Base-by-base conservation (phyloP, 2,329 filamentous ascomycete species). In the Hysterium pulicare region DNA sequence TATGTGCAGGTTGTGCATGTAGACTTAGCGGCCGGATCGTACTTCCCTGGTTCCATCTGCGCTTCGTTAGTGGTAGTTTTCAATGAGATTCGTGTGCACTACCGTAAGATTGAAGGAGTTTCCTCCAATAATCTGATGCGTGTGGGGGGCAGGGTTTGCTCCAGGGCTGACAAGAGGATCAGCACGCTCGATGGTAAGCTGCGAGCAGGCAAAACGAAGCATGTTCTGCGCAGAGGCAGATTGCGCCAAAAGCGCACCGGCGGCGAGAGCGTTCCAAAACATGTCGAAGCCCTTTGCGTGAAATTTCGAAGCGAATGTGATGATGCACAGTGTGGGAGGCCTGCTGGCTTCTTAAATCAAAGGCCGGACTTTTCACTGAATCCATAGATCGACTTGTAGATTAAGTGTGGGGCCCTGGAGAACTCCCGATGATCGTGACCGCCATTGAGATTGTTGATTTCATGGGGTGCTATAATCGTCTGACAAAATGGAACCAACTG, bases 111-210 rank as follows among this genome's bases (percentile, higher is more conserved):
- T 61, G 52, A 62, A 60, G 5, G 57, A 60, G 44, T 62, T 63
- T 32, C 61, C 62, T 41, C 62, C 62, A 45, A 62, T 57, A 30
- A 65, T 61, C 24, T 47, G 52, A 46, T 65, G 62, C 19, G 47
- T 53, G 48, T 66, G 62, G 19, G 45, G 53, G 5, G 60, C 58
- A 22, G 58, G 59, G 21, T 37, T 49, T 9, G 48, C 38, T 23
- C 55, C 60, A 2, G 50, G 49, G 41, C 61, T 55, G 34, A 65
- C 61, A 30, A 66, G 59, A 30, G 56, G 68, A 73, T 61, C 89
- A 68, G 59, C 67, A 40, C 78, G 81, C 59, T 79, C 81, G 38
- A 74, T 47, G 5, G 57, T 61, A 34, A 63, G 53, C 39, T 63
- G 59, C 32, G 57, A 63, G 50, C 58, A 63, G 15, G 39, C 57